Percentiles rank a stretch among this genome's conserved stretches.
Conservation (phyloP, 306 rosid species). For the Spatholobus suberectus region DNA sequence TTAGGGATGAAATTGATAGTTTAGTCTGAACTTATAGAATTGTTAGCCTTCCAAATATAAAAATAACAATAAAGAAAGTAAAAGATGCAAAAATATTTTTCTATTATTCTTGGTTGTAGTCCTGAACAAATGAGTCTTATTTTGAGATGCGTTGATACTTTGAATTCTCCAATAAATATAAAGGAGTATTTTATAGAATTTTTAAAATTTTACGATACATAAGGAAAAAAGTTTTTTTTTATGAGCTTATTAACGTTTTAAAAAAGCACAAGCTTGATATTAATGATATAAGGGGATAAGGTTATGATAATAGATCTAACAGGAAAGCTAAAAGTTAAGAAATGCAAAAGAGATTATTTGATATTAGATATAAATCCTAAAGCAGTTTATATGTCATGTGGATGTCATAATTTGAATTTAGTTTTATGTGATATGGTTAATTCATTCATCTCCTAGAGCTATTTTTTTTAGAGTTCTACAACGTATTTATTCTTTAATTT, state of each 20-base stretch:
- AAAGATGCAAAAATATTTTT: not conserved
- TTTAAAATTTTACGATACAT: not conserved
- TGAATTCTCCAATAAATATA: too few species aligned
- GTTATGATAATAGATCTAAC: not conserved
- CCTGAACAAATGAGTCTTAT: not conserved
- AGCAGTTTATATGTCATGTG: not conserved
- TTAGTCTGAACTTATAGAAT: not conserved
- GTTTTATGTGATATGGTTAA: not conserved
- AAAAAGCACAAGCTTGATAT: not conserved
- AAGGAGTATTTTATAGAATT: too few species aligned
- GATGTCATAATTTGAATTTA: not conserved
- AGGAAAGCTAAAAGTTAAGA: not conserved
- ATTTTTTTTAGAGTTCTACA: not conserved
- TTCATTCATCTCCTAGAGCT: not conserved
- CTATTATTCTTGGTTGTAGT: not conserved
- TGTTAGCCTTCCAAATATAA: not conserved
- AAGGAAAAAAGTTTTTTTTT: not conserved
- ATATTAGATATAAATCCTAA: not conserved
- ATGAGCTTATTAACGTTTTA: not conserved
- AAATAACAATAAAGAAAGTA: not conserved
- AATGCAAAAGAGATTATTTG: not conserved
- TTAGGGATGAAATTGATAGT: too few species aligned
- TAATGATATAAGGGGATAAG: not conserved
- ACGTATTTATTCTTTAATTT: not conserved
- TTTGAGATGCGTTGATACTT: not conserved